Base-by-base conservation (phyloP, 2,329 filamentous ascomycete genomes). In the Pyricularia grisea region DNA sequence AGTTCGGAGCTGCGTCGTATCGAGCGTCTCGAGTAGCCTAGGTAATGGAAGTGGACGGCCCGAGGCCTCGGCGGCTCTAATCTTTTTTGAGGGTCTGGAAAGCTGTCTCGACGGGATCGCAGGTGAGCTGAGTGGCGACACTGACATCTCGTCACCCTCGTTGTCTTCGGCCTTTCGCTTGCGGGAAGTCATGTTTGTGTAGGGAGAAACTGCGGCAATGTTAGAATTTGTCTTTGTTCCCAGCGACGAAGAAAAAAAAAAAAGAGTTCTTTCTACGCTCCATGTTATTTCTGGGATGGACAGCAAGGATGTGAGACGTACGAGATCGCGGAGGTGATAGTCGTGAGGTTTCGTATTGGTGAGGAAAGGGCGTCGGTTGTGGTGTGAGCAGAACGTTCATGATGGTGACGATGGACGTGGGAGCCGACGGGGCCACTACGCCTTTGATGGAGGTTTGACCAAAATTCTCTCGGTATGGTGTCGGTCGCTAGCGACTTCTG, bases 1-100 rank as follows among this genome's bases (percentile, higher is more conserved):
- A 50, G 88, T 88, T 73, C 94, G 90, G 75, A 99, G 86, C 73
- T 96, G 92, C 70, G 92, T 87, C 70, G 90, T 90, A 75, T 96
- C 92, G 64, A 99, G 87, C 0, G 95, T 98, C 81, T 99, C 94
- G 71, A 99, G 88, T n/a, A 99, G 87, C 75, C 95, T 90, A 69
- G 85, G 83, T 9, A 88, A 81, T 2, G 81, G 75, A 61, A 88
- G 79, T 23, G 84, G 84, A 30, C 85, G 82, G n/a, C 86, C 86
- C 65, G 80, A 77, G 70, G 93, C 78, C 74, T 96, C 93, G 73
- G 89, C 85, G 17, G 82, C 82, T 74, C 88, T 82, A 63, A 81
- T 77, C 76, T 86, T 90, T 77, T 92, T 92, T 67, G 88, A 84
- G 20, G 87, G 85, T 72, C 90, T 82, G 68, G 87, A 82, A 31